A percentile compares a stretch with the other conserved stretches of the same genome.
Evolutionary conservation across 768 basidiomycete species (phyloP).

Genomic region (Hemileccinum impolitum): DNA sequence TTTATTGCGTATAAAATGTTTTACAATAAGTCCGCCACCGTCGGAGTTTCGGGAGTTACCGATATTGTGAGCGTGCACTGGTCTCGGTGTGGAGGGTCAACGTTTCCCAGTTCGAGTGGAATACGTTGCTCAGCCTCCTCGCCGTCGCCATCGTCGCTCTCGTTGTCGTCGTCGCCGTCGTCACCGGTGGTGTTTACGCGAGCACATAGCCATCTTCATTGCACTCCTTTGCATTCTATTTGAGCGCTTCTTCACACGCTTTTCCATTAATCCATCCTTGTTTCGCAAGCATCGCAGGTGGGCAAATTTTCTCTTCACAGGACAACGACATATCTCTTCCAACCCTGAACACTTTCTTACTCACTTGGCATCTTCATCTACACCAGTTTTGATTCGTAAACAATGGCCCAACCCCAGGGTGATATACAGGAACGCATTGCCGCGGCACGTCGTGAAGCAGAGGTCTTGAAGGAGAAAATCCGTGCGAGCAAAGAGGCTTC

Average conservation of each 20-base stretch:
- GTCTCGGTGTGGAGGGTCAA: conserved; percentile 8
- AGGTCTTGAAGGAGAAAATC: conserved; percentile 98
- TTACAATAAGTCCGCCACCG: conserved; percentile 13
- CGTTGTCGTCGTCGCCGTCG: conserved; percentile 3
- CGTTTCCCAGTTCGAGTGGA: conserved; percentile 17
- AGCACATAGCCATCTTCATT: conserved; percentile 6
- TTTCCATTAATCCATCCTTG: conserved; percentile 23
- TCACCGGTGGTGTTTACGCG: conserved; percentile 10
- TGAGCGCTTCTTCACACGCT: conserved; percentile 26
- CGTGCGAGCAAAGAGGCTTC: conserved; percentile 93
- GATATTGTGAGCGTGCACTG: conserved; percentile 15
- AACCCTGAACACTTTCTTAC: background rate
- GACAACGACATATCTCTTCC: conserved; percentile 8
- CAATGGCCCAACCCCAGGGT: conserved; percentile 77
- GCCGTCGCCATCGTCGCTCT: conserved; percentile 6
- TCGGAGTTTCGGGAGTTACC: conserved; percentile 32
- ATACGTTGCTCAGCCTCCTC: conserved; percentile 10
- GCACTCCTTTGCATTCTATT: conserved; percentile 14
- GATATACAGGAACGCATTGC: conserved; percentile 93
- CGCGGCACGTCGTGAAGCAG: conserved; percentile 93
- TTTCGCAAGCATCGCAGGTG: conserved; percentile 29
- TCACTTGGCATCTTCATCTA: background rate
- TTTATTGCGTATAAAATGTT: background rate
- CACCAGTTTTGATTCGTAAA: conserved; percentile 10
- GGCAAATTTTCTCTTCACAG: conserved; percentile 24